Evolutionary conservation across 75 land plant genomes (phyloP).

Genomic region (Sequoiadendron giganteum): DNA sequence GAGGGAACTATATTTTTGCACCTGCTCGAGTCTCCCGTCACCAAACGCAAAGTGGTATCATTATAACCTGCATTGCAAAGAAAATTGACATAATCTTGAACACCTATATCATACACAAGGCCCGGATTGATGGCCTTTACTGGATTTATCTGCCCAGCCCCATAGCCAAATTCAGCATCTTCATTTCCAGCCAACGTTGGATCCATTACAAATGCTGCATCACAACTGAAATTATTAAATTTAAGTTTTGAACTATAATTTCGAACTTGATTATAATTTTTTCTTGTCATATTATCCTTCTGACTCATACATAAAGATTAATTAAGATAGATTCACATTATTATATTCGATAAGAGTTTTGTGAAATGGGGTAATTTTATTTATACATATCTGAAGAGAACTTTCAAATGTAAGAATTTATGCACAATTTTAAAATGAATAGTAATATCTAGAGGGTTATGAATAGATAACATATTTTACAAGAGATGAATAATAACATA

Average conservation of each 20-base stretch:
- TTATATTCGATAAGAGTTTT: background rate
- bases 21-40: background rate
- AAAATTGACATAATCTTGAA: background rate
- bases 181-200: too few relatives aligned
- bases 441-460: too few relatives aligned
- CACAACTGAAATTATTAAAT: background rate
- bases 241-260: too few relatives aligned
- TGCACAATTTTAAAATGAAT: too few relatives aligned
- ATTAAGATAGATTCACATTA: background rate
- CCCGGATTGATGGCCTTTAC: constrained; percentile 17
- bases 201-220: constrained; percentile 15
- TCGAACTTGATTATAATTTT: background rate
- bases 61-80: background rate
- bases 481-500: background rate
- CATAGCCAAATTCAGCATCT: constrained; percentile 20
- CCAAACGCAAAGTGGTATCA: background rate
- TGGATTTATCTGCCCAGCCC: constrained; percentile 46
- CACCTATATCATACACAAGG: constrained; percentile 15
- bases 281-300: too few relatives aligned
- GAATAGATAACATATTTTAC: too few relatives aligned
- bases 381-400: too few relatives aligned
- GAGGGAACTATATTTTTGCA: too few relatives aligned
- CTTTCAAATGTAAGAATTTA: too few relatives aligned
- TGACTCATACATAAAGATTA: too few relatives aligned
- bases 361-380: too few relatives aligned